These are phyloP conservation scores for Colletotrichum tropicale DNA, from an alignment of 2,329 filamentous ascomycete species.

Conservation along the genomic window DNA sequence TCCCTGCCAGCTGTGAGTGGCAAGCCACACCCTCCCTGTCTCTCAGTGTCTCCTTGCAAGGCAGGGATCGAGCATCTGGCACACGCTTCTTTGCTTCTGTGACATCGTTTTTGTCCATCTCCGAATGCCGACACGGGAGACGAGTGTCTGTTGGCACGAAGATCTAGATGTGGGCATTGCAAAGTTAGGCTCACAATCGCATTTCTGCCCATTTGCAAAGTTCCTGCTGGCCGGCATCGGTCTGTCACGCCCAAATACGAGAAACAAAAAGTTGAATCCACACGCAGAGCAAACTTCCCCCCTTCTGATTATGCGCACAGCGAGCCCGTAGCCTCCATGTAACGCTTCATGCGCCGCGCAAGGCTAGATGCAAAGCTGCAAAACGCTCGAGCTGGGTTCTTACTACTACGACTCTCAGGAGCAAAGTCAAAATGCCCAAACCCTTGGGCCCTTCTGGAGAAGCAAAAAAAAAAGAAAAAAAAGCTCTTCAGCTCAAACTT, in stretches of 20 bases:
- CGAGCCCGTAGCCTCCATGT: not conserved
- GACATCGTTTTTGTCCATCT: not conserved
- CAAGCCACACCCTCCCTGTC: slow-evolving; percentile 8
- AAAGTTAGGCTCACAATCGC: not conserved
- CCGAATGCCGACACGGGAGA: not conserved
- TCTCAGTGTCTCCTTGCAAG: not conserved
- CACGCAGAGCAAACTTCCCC: not conserved
- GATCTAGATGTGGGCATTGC: not conserved
- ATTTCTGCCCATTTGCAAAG: not conserved
- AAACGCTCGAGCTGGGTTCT: not conserved
- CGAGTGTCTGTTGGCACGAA: not conserved
- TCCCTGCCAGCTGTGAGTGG: not conserved
- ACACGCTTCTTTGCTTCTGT: not conserved
- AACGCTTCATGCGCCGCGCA: not conserved
- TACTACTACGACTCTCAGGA: not conserved
- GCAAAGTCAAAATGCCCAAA: not conserved
- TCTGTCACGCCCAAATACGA: not conserved
- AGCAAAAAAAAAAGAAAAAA: no score
- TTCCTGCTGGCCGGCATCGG: not conserved
- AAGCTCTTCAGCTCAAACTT: not conserved
- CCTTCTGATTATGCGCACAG: not conserved
- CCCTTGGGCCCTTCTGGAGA: not conserved
- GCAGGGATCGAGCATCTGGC: not conserved
- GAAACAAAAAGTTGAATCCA: not conserved
- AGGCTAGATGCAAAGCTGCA: not conserved